Base-by-base conservation (phyloP, 805 yeast species). In the Nakazawaea molendinolei region DNA sequence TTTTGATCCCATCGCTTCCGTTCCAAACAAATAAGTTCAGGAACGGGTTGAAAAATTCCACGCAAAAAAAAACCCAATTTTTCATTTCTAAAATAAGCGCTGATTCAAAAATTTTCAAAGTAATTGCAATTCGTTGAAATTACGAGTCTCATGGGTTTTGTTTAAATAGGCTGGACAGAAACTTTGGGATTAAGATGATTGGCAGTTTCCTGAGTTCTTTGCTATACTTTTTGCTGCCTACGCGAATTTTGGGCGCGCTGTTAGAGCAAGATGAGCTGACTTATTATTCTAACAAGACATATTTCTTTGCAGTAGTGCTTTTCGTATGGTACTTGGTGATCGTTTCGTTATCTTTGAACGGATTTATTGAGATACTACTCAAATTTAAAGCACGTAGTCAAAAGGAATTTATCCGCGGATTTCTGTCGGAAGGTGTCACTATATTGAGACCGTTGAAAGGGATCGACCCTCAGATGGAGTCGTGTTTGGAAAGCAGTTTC, bases 361-460 rank as follows among this genome's bases (percentile, higher is more conserved):
- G 65, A 17, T 49, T 56, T 14, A 28, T 48, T 14, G 56, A 50
- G 31, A 50, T 60, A 1, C 9, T 45, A 13, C 24, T 31, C 6
- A 48, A 44, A 19, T 56, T 57, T 41, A 50, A 33, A 26, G 16
- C 34, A 9, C 32, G 50, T 2, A 35, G 22, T 25, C 7, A 43
- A 50, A 14, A 16, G 13, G 16, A 12, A n/a, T 28, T 30, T 18
- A 47, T 53, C 5, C 46, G 44, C 3, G 44, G 44, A 3, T 66
- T 66, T 1, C 61, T 66, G 5, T 63, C 73, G 1, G 76, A 73
- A 40, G 79, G 84, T 6, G 95, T 86, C 14, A 73, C 92, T 1
- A 83, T 87, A 18, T 52, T 86, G 23, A 60, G 95, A 21, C 96
- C 96, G 0, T 64, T 86, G 40, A 85, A 85, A 50, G 95, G 95